A percentile compares a stretch with the other conserved stretches of the same genome.
Conservation (phyloP, 2,329 filamentous ascomycete species). For the Alternaria consortialis region DNA sequence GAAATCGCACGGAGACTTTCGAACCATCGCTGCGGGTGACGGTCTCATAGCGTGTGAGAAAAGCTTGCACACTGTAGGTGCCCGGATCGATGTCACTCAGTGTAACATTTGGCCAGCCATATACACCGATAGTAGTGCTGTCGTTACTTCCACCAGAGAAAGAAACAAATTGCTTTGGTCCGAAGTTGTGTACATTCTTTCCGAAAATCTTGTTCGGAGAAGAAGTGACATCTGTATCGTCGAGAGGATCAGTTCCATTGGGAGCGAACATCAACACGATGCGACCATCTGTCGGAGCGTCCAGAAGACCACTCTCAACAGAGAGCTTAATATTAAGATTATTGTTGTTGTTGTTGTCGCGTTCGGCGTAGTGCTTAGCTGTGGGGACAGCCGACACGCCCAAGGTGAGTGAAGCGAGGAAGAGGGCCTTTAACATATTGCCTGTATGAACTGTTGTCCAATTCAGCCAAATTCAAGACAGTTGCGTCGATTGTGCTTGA, state of each 20-base stretch:
- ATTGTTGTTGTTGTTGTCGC: constrained; percentile 2
- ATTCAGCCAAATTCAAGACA: neutral
- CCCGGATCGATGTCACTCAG: constrained; percentile 42
- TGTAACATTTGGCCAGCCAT: constrained; percentile 47
- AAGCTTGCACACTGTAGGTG: constrained; percentile 48
- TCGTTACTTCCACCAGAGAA: constrained; percentile 41
- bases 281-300: constrained; percentile 41
- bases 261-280: constrained; percentile 48
- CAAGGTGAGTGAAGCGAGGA: constrained; percentile 7
- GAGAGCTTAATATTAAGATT: constrained; percentile 35
- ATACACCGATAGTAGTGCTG: constrained; percentile 40
- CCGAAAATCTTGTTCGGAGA: constrained; percentile 51
- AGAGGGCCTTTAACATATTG: constrained; percentile 10
- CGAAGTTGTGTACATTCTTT: constrained; percentile 46
- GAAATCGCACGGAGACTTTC: constrained; percentile 46
- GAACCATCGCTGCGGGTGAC: constrained; percentile 51
- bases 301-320: constrained; percentile 38
- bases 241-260: constrained; percentile 46
- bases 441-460: neutral
- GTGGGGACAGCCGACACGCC: constrained; percentile 10
- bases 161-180: constrained; percentile 22
- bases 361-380: neutral
- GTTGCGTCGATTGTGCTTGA: neutral
- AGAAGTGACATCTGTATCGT: constrained; percentile 48
- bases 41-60: constrained; percentile 49